These are phyloP conservation scores for Globisporangium perplexum DNA, from an alignment of 352 stramenopile genomes.

Conservation along the genomic window DNA sequence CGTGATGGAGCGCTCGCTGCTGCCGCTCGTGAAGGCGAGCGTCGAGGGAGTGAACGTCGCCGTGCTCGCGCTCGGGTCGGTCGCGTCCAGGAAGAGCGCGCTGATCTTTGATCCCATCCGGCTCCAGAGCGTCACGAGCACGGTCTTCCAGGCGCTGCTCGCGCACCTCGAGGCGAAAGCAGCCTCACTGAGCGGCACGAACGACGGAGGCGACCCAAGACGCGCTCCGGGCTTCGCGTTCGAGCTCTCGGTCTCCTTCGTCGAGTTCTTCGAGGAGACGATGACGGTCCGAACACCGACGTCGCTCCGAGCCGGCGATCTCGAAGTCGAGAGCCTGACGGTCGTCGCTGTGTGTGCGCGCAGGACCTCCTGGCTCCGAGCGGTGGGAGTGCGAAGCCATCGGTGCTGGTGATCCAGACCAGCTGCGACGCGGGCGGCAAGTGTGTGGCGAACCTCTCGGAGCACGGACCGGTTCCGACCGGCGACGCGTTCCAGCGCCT, in stretches of 20 bases:
- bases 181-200: constrained; percentile 2
- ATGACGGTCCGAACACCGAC: constrained; percentile 21
- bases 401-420: neutral
- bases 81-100: constrained; percentile 24
- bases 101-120: constrained; percentile 31
- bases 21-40: constrained; percentile 29
- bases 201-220: neutral
- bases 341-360: neutral
- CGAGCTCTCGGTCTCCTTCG: constrained; percentile 35
- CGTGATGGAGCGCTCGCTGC: constrained; percentile 39
- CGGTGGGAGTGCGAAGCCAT: neutral
- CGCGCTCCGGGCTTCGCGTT: constrained; percentile 18
- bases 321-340: neutral
- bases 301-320: neutral
- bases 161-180: constrained; percentile 26
- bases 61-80: constrained; percentile 36
- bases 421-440: constrained; percentile 17
- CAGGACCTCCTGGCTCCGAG: neutral
- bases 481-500: constrained; percentile 20
- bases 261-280: constrained; percentile 50
- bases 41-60: constrained; percentile 50
- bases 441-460: constrained; percentile 23
- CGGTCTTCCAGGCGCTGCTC: constrained; percentile 31
- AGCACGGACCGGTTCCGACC: constrained; percentile 20
- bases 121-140: constrained; percentile 21